phyloP scores from a whole-genome alignment of 2,329 filamentous ascomycete species.

The Pezicula rhizophila region DNA sequence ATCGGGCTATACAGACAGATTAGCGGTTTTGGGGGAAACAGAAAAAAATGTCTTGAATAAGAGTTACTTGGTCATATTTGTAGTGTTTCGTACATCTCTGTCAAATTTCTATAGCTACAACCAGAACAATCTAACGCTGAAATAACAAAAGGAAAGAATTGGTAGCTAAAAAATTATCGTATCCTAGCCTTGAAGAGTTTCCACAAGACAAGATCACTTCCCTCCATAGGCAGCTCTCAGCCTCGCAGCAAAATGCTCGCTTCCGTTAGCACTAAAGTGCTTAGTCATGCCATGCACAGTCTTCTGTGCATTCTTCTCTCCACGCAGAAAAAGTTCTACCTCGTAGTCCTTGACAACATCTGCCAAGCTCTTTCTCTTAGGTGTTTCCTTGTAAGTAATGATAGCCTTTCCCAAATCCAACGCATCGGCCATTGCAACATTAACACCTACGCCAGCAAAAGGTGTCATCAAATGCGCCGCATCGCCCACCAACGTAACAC shows the following conservation, averaged over 20 bases:
- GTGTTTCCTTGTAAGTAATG: slow-evolving; percentile 9
- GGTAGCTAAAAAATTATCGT: too few species aligned
- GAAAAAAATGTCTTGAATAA: too few species aligned
- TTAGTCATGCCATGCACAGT: neutral
- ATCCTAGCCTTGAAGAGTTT: too few species aligned
- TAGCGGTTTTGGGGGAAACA: too few species aligned
- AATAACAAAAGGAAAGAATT: too few species aligned
- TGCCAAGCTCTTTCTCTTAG: neutral
- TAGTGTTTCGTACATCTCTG: too few species aligned
- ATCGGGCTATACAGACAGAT: too few species aligned
- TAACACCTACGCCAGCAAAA: slow-evolving; percentile 43
- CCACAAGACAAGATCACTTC: too few species aligned
- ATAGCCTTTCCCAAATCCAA: slow-evolving; percentile 33
- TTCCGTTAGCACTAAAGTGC: neutral
- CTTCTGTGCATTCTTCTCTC: slow-evolving; percentile 1
- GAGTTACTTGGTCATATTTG: too few species aligned
- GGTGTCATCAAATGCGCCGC: slow-evolving; percentile 43
- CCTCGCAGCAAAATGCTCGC: neutral
- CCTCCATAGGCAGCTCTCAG: neutral
- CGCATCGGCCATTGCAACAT: slow-evolving; percentile 39
- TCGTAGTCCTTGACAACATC: neutral
- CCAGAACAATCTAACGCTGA: too few species aligned
- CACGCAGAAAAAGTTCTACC: slow-evolving; percentile 1
- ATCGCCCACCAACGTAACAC: slow-evolving; percentile 43
- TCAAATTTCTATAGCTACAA: too few species aligned